These are phyloP conservation scores for Coccomyxa sp. DNA, from an alignment of 139 green algal species.

Conservation along the genomic window DNA sequence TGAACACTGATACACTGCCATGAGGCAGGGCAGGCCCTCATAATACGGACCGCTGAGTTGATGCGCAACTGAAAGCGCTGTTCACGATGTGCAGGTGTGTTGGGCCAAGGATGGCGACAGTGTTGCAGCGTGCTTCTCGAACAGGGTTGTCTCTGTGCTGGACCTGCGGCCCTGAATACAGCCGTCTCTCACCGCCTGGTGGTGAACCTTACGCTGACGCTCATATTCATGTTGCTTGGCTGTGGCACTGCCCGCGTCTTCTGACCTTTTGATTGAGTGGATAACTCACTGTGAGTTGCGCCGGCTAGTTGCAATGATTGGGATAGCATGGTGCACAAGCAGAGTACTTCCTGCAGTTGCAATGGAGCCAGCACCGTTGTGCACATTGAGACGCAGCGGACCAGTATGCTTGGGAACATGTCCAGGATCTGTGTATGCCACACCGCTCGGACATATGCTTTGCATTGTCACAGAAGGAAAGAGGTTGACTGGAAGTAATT, in stretches of 20 bases:
- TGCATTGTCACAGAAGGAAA: no score
- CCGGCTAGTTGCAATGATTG: no score
- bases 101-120: constrained; percentile 69
- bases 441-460: background rate
- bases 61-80: background rate
- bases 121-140: constrained; percentile 73
- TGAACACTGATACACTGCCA: no score
- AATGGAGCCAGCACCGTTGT: no score
- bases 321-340: no score
- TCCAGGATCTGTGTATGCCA: background rate
- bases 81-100: constrained; percentile 37
- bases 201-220: no score
- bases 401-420: background rate
- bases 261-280: background rate
- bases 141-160: constrained; percentile 67
- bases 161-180: constrained; percentile 35
- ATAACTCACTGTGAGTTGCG: background rate
- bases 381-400: background rate
- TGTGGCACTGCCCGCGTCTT: background rate
- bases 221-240: background rate
- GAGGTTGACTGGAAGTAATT: no score
- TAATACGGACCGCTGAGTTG: background rate
- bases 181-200: no score
- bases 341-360: no score
- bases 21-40: no score